Evolutionary conservation across 1,284 basidiomycete genomes (phyloP).

Genomic region (Microbotryomycetes sp.): DNA sequence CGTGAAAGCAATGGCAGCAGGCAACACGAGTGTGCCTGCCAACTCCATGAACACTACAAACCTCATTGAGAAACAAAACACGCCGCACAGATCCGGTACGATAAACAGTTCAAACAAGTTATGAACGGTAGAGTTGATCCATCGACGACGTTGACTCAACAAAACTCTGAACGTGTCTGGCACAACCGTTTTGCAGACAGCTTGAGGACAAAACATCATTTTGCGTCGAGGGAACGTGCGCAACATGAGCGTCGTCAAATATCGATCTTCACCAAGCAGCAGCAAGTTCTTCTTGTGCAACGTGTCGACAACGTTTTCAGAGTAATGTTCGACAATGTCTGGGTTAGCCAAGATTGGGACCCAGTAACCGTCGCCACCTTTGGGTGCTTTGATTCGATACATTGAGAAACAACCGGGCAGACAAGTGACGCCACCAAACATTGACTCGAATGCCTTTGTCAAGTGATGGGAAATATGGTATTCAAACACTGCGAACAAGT

Average conservation of each 20-base stretch:
- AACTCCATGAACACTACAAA: conserved; percentile 47
- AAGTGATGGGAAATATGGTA: conserved; percentile 99
- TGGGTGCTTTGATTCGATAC: conserved; percentile 48
- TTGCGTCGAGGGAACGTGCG: conserved; percentile 49
- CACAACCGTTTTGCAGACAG: conserved; percentile 48
- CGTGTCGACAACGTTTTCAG: conserved; percentile 48
- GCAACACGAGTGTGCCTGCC: conserved; percentile 46
- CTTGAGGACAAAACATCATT: conserved; percentile 48
- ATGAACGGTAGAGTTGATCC: conserved; percentile 50
- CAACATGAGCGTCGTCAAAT: conserved; percentile 48
- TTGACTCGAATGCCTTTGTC: conserved; percentile 51
- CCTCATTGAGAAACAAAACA: conserved; percentile 49
- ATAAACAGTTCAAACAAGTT: conserved; percentile 47
- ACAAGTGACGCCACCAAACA: conserved; percentile 48
- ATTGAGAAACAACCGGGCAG: conserved; percentile 48
- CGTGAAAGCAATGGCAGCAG: conserved; percentile 48
- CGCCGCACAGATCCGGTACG: conserved; percentile 47
- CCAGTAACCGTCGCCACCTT: conserved; percentile 47
- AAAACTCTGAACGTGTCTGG: conserved; percentile 47
- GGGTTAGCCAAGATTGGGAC: conserved; percentile 47
- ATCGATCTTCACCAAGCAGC: conserved; percentile 48
- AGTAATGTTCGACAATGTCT: conserved; percentile 48
- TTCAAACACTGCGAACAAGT: conserved; percentile 60
- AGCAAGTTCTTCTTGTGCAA: conserved; percentile 49
- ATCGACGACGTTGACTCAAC: conserved; percentile 46